Evolutionary conservation across 169 alveolate genomes (phyloP).

Genomic region (Plasmodium billcollinsi): DNA sequence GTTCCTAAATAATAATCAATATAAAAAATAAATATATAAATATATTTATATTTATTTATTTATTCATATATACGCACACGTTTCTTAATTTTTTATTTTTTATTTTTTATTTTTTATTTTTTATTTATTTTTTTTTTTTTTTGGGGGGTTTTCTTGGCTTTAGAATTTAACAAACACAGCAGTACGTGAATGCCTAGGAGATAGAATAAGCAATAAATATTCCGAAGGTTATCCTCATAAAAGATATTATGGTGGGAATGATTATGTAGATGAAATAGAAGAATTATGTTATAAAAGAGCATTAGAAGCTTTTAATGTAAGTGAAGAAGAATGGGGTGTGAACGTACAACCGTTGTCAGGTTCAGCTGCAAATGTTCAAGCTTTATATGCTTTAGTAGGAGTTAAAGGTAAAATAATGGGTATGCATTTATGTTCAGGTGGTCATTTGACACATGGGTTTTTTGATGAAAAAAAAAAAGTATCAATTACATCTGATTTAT

Average conservation of each 20-base stretch:
- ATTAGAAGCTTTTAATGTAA: slow-evolving; percentile 93
- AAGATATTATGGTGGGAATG: slow-evolving; percentile 95
- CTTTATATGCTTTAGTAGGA: slow-evolving; percentile 94
- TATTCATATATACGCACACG: background rate
- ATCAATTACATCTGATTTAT: slow-evolving; percentile 95
- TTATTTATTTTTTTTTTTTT: background rate
- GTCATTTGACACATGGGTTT: slow-evolving; percentile 96
- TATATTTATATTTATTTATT: slow-evolving; percentile 38
- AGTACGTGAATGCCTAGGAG: slow-evolving; percentile 94
- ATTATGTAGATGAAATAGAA: slow-evolving; percentile 91
- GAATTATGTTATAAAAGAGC: slow-evolving; percentile 94
- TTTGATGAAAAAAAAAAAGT: slow-evolving; percentile 92
- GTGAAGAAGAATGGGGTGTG: slow-evolving; percentile 97
- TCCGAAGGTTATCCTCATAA: slow-evolving; percentile 98
- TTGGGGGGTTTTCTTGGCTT: background rate
- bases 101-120: background rate
- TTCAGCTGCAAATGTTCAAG: slow-evolving; percentile 97
- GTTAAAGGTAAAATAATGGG: slow-evolving; percentile 98
- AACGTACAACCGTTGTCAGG: slow-evolving; percentile 98
- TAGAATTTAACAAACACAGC: slow-evolving; percentile 91
- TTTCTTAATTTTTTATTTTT: too few relatives aligned
- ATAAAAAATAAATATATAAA: background rate
- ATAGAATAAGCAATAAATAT: slow-evolving; percentile 94
- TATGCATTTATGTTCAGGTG: slow-evolving; percentile 96
- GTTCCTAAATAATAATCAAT: background rate